A percentile compares a stretch with the other conserved stretches of the same genome.
Evolutionary conservation across 148 eudicot genomes (phyloP).

Genomic region (Chenopodium suecicum): DNA sequence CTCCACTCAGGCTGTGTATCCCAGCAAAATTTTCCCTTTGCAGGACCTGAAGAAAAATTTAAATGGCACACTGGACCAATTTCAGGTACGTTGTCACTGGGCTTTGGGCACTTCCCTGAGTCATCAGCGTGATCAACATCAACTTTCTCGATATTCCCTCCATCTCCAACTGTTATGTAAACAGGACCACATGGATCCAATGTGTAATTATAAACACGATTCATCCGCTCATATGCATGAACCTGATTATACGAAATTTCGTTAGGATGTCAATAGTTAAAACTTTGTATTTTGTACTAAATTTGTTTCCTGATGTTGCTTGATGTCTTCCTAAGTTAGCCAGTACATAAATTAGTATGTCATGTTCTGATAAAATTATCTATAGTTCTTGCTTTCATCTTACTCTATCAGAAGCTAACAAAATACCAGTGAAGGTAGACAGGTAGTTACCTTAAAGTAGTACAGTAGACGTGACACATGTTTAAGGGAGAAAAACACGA

Average conservation of each 20-base stretch:
- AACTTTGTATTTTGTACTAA: not conserved
- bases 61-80: conserved; percentile 75
- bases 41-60: conserved; percentile 77
- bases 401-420: not conserved
- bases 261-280: conserved; percentile 4
- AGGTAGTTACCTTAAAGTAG: not conserved
- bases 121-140: conserved; percentile 90
- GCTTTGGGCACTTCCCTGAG: conserved; percentile 72
- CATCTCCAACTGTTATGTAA: conserved; percentile 83
- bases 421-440: not conserved
- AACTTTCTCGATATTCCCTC: conserved; percentile 85
- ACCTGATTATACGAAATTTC: conserved; percentile 42
- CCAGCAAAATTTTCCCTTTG: conserved; percentile 92
- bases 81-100: conserved; percentile 73
- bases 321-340: not conserved
- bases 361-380: not conserved
- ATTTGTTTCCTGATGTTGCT: not conserved
- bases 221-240: conserved; percentile 92
- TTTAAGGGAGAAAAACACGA: not conserved
- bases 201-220: conserved; percentile 78
- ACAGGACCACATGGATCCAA: conserved; percentile 89
- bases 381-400: not conserved
- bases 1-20: conserved; percentile 92
- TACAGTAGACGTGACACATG: not conserved
- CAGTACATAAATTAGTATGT: not conserved